These are phyloP conservation scores for Gossypium arboreum DNA, from an alignment of 345 rosid species.

Conservation along the genomic window DNA sequence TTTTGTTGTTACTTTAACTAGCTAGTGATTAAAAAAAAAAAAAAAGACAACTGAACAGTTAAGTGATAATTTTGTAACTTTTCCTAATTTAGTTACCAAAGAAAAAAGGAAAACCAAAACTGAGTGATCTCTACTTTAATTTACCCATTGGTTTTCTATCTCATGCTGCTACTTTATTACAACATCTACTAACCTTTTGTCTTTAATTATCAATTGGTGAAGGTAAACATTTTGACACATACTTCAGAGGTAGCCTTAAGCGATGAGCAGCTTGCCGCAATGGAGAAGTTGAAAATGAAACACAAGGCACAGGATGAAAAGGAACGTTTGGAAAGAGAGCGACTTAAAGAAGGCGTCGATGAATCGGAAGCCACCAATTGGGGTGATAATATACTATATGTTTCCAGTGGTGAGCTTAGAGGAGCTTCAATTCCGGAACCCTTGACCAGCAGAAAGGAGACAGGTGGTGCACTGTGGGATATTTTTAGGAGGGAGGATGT, in stretches of 20 bases:
- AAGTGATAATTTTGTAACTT: too few species aligned
- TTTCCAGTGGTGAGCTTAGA: slow-evolving; percentile 5
- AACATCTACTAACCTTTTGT: background rate
- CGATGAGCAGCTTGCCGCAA: slow-evolving; percentile 48
- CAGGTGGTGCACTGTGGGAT: slow-evolving; percentile 83
- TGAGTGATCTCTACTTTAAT: too few species aligned
- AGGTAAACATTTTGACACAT: slow-evolving; percentile 86
- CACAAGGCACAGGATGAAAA: slow-evolving; percentile 57
- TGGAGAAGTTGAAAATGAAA: slow-evolving; percentile 42
- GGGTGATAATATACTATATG: slow-evolving; percentile 10
- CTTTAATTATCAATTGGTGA: slow-evolving; percentile 2
- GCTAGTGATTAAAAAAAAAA: too few species aligned
- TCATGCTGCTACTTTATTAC: background rate
- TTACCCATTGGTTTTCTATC: background rate
- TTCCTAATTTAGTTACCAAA: too few species aligned
- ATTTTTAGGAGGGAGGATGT: slow-evolving; percentile 89
- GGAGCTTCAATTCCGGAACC: background rate
- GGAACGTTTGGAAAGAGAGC: slow-evolving; percentile 30
- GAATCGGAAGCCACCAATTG: slow-evolving; percentile 5
- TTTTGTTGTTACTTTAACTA: too few species aligned
- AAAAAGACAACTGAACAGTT: fast-evolving
- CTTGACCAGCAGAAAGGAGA: slow-evolving; percentile 2
- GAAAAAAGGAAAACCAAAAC: too few species aligned
- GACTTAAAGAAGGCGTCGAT: slow-evolving; percentile 11
- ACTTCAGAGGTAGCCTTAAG: slow-evolving; percentile 48